Base-by-base conservation (phyloP, 2,329 filamentous ascomycete genomes). In the Lachnellula subtilissima region DNA sequence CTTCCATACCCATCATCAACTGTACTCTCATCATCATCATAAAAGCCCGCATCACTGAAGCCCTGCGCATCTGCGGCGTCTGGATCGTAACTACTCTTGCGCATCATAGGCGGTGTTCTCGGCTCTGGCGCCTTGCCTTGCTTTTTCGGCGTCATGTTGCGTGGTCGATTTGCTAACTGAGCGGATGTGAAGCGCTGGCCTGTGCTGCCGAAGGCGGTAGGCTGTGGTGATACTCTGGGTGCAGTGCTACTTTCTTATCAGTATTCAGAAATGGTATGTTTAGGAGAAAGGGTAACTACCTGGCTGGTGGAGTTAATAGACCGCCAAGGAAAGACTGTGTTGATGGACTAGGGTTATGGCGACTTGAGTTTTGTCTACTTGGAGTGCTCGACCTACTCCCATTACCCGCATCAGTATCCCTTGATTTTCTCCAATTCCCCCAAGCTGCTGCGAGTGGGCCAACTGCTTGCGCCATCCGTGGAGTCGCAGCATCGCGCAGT, bases 381-480 rank as follows among this genome's bases (percentile, higher is more conserved):
- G 56, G 61, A 14, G 62, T 67, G 12, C 52, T 55, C 19, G 19
- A 54, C 25, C 70, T 70, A 40, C 68, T 67, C 54, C 35, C 42
- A 22, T 42, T 48, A 37, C 52, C 37, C 14, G 67, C 69, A 32
- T 66, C 53, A 35, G 52, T 81, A 83, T 37, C 53, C 52, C 64
- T 50, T 4, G 62, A 60, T 70, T 88, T 93, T 52, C 92, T 86
- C 93, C 93, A 97, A 72, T 87, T 96, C 48, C 91, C 92, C 84
- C 92, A 96, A n/a, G 91, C 93, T n/a, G 91, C 91, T n/a, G 91
- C 82, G 39, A 86, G 71, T 23, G 83, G 84, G 1, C 83, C 90
- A 23, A 96, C 87, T 4, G 87, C 88, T 69, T 96, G 87, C 5
- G 89, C 90, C 15, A 96, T 87, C 35, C 91, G 86, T 4, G 92